Evolutionary conservation across 495 filamentous ascomycete genomes (phyloP).

Genomic region (Penicillium dipodomyicola): DNA sequence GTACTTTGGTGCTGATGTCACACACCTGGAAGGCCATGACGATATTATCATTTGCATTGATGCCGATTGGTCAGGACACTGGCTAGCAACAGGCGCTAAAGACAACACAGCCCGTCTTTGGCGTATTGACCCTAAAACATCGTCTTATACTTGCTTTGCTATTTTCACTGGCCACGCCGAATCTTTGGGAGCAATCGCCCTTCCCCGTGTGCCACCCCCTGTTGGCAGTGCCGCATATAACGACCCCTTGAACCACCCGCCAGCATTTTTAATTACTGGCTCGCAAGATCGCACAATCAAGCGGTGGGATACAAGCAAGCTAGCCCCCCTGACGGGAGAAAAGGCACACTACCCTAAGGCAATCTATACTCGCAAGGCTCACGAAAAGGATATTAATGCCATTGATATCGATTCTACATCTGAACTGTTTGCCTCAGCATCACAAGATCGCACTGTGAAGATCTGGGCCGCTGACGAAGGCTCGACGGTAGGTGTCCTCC

Average conservation of each 20-base stretch:
- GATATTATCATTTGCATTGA: conserved; percentile 96
- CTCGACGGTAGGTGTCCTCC: conserved; percentile 82
- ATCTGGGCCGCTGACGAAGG: conserved; percentile 90
- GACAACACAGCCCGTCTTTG: conserved; percentile 93
- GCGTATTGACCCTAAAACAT: conserved; percentile 74
- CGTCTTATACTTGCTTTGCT: conserved; percentile 74
- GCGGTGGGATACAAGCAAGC: conserved; percentile 70
- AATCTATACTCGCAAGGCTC: conserved; percentile 82
- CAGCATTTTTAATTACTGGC: conserved; percentile 80
- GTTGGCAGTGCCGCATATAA: conserved; percentile 59
- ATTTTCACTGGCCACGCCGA: conserved; percentile 89
- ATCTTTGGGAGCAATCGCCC: conserved; percentile 85
- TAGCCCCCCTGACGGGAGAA: conserved; percentile 34
- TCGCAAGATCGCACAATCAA: conserved; percentile 95
- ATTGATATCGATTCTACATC: conserved; percentile 70
- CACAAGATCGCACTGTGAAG: conserved; percentile 93
- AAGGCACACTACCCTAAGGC: conserved; percentile 52
- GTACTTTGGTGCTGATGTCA: conserved; percentile 87
- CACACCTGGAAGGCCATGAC: conserved; percentile 79
- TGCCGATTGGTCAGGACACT: conserved; percentile 92
- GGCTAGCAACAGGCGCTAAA: conserved; percentile 94
- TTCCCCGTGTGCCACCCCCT: conserved; percentile 66
- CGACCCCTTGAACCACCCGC: conserved; percentile 74
- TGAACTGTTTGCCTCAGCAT: conserved; percentile 85
- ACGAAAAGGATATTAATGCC: conserved; percentile 99